Base-by-base conservation (phyloP, 345 rosid species). In the Populus ilicifolia region DNA sequence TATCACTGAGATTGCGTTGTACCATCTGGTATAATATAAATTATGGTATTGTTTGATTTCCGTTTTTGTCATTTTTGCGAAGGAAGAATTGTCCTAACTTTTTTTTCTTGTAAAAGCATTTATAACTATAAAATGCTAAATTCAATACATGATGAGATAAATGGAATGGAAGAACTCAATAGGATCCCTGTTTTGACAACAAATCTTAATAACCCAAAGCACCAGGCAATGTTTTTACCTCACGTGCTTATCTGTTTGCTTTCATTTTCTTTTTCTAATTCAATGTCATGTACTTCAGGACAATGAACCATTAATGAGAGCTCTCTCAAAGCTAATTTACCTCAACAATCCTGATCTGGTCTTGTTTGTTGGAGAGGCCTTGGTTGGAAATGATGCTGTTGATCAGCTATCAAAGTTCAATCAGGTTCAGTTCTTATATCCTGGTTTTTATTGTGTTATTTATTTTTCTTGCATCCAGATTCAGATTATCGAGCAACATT, bases 261-360 rank as follows among this genome's bases (percentile, higher is more conserved):
- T 59, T 59, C 9, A 30, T 44, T 2, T 59, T 63, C 8, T 5
- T 3, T 1, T 52, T 8, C 69, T 30, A 68, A 67, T 30, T 65
- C 54, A 6, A 63, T 23, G 17, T 70, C 36, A 25, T 79, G 50
- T 59, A 64, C 77, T 6, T 76, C 85, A 92, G 97, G 98, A 94
- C 74, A 96, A 96, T 81, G 99, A 96, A 79, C 99, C 97, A 17
- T 80, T 96, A 81, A 96, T 94, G 98, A 91, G 99, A 85, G 99
- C 99, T 39, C 97, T 96, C 36, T 91, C 99, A 14, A 94, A 96
- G 86, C 93, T 96, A 74, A 84, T 96, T 46, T 75, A 91, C 86
- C 93, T 91, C 75, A 96, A 93, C 87, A 87, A 73, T 43, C 98
- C 99, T 0, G 97, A 96, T 86, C 85, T 96, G 80, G 97, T 96